Percentiles rank a stretch among this genome's conserved stretches.
These are phyloP conservation scores for Phytophthora crassamura DNA, from an alignment of 352 stramenopile genomes.

Conservation along the genomic window DNA sequence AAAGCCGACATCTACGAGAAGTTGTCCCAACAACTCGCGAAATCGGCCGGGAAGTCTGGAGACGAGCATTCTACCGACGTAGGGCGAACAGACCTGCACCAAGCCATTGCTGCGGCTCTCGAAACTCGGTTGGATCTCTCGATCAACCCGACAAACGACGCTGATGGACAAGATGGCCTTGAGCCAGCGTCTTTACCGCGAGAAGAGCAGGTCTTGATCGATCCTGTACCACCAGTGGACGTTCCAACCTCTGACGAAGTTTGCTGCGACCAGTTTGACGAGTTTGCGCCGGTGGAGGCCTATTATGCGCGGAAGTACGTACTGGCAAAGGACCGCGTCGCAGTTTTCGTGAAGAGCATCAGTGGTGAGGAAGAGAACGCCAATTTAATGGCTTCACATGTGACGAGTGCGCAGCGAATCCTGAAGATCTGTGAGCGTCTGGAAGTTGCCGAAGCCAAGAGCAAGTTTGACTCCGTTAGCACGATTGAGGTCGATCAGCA, in stretches of 20 bases:
- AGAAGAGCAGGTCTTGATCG: constrained; percentile 6
- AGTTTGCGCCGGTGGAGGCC: constrained; percentile 53
- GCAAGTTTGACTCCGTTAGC: constrained; percentile 53
- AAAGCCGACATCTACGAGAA: constrained; percentile 71
- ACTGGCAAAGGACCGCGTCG: constrained; percentile 42
- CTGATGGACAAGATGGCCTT: not conserved
- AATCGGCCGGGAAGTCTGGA: constrained; percentile 2
- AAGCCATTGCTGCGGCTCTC: constrained; percentile 55
- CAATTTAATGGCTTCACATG: constrained; percentile 18
- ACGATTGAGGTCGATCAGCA: constrained; percentile 70
- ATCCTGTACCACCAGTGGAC: not conserved
- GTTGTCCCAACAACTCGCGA: constrained; percentile 48
- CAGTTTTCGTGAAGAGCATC: constrained; percentile 25
- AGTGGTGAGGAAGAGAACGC: constrained; percentile 11
- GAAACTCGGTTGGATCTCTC: constrained; percentile 59
- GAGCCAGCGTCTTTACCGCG: constrained; percentile 1
- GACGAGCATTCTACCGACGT: constrained; percentile 12
- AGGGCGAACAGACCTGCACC: constrained; percentile 46
- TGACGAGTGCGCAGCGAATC: constrained; percentile 53
- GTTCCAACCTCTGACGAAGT: constrained; percentile 32
- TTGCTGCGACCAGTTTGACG: constrained; percentile 52
- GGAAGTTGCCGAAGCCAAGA: constrained; percentile 48
- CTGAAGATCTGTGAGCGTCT: constrained; percentile 67
- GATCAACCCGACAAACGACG: constrained; percentile 31
- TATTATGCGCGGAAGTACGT: constrained; percentile 57